phyloP scores from a whole-genome alignment of 2,329 filamentous ascomycete genomes.

The Neodidymelliopsis sp. region DNA sequence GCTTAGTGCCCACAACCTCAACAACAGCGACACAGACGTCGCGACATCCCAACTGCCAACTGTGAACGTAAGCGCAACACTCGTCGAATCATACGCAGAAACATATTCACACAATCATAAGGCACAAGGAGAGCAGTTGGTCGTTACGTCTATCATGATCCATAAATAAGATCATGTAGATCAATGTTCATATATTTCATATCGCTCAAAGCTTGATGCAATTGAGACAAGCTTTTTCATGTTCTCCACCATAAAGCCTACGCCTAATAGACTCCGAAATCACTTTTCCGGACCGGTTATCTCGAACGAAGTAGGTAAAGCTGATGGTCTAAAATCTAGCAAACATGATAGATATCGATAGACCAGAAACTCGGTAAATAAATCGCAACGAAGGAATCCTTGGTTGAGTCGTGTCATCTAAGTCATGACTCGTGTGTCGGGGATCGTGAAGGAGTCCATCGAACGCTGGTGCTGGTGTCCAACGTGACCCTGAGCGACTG shows the following conservation, averaged over 20 bases:
- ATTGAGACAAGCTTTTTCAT: slow-evolving; percentile 34
- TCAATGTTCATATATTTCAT: slow-evolving; percentile 25
- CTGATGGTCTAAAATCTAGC: slow-evolving; percentile 39
- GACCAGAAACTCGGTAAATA: slow-evolving; percentile 30
- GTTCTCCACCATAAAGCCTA: slow-evolving; percentile 41
- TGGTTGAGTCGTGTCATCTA: slow-evolving; percentile 16
- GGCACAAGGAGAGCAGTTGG: background rate
- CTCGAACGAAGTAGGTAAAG: slow-evolving; percentile 41
- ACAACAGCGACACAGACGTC: no score
- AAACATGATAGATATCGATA: slow-evolving; percentile 41
- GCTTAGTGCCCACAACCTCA: no score
- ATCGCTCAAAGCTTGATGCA: slow-evolving; percentile 28
- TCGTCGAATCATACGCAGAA: no score
- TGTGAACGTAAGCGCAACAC: no score
- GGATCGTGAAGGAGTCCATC: slow-evolving; percentile 13
- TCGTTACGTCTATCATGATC: slow-evolving; percentile 6
- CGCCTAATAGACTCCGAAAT: slow-evolving; percentile 41
- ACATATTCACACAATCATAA: no score
- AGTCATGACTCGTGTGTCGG: slow-evolving; percentile 24
- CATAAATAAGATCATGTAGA: slow-evolving; percentile 17
- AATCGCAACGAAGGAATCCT: slow-evolving; percentile 32
- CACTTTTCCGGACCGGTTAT: slow-evolving; percentile 42
- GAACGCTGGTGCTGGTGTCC: slow-evolving; percentile 21
- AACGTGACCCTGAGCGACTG: slow-evolving; percentile 31
- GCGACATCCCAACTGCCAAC: no score